Evolutionary conservation across 116 monocot species (phyloP).

Genomic region (Posidonia oceanica): DNA sequence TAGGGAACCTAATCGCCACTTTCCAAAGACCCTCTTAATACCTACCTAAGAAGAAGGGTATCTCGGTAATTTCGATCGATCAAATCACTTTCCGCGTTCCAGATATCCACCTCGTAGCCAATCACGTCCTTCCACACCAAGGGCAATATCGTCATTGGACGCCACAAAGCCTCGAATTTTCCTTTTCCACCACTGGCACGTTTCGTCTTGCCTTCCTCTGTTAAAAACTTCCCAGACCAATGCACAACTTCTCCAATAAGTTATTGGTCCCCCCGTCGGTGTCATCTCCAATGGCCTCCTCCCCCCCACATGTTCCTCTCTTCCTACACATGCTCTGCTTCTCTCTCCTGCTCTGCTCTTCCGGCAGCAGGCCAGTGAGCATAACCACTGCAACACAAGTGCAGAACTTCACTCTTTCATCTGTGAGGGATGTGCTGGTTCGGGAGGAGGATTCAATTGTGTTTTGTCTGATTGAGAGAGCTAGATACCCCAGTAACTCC

Average conservation of each 20-base stretch:
- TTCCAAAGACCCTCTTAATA: no score
- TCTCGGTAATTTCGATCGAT: neutral
- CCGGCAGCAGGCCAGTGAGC: neutral
- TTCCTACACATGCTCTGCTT: neutral
- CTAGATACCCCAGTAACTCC: conserved; percentile 34
- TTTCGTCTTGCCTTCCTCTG: neutral
- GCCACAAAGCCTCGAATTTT: neutral
- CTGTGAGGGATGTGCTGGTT: conserved; percentile 36
- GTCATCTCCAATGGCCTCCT: neutral
- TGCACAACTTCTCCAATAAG: neutral
- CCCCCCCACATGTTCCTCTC: neutral
- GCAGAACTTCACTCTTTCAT: conserved; percentile 26
- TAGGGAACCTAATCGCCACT: no score
- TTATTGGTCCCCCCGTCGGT: no score
- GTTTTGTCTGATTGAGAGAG: conserved; percentile 58
- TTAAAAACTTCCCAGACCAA: neutral
- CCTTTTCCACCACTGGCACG: no score
- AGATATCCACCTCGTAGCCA: neutral
- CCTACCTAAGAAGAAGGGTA: neutral
- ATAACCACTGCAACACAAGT: no score
- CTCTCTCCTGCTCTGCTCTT: neutral
- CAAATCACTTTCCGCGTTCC: neutral
- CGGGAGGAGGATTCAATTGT: conserved; percentile 68
- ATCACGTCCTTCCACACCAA: neutral
- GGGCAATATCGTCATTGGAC: neutral